These are phyloP conservation scores for Coemansia sp. DNA, from an alignment of 192 early-diverging fungal species.

Conservation along the genomic window DNA sequence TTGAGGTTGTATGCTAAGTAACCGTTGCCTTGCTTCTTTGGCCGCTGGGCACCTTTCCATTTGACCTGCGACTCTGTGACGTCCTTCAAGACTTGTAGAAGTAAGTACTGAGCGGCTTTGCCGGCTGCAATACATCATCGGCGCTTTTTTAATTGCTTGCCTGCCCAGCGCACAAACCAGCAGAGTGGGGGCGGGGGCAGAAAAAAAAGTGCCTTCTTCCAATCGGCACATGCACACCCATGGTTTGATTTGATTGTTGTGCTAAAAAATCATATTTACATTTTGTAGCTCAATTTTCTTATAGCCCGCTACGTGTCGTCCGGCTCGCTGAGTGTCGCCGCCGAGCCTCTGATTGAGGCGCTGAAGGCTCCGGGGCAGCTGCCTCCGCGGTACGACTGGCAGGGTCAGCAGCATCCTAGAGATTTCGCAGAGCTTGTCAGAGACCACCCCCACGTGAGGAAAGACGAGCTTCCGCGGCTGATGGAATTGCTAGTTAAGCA, in stretches of 20 bases:
- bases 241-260: conserved; percentile 1
- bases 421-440: conserved; percentile 61
- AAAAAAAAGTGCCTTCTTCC: not conserved
- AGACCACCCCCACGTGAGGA: conserved; percentile 22
- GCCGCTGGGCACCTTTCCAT: not conserved
- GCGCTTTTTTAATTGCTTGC: not conserved
- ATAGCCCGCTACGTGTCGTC: conserved; percentile 66
- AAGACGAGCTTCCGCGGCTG: conserved; percentile 27
- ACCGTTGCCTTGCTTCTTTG: not conserved
- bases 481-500: conserved; percentile 22
- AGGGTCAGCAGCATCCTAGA: conserved; percentile 56
- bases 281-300: conserved; percentile 65
- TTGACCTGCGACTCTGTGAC: not conserved
- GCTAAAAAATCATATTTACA: not conserved
- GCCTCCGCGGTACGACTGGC: conserved; percentile 70
- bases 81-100: conserved; percentile 4
- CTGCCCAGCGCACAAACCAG: too few species aligned
- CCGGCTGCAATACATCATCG: not conserved
- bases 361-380: conserved; percentile 54
- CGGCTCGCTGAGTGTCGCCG: conserved; percentile 58
- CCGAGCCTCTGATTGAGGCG: conserved; percentile 44
- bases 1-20: not conserved
- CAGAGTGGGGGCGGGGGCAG: not conserved
- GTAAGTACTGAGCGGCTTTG: conserved; percentile 12
- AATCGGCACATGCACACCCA: not conserved